phyloP scores from a whole-genome alignment of 208 protist genomes.

The Trypanosoma mega region DNA sequence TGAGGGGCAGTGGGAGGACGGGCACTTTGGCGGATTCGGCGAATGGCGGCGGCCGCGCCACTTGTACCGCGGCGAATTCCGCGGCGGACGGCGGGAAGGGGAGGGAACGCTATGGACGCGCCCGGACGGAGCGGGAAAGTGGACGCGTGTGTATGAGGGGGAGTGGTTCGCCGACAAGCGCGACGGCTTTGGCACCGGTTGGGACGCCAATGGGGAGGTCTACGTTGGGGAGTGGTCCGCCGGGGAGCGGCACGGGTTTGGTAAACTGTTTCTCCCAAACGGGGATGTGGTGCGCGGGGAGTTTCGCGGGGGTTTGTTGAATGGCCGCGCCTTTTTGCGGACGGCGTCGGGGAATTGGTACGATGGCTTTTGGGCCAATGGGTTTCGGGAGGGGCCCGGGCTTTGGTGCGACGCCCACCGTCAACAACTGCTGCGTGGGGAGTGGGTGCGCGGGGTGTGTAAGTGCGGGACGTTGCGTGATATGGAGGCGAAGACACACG shows the following conservation, averaged over 20 bases:
- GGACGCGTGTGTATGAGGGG: constrained; percentile 81
- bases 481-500: constrained; percentile 61
- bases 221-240: constrained; percentile 82
- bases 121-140: constrained; percentile 42
- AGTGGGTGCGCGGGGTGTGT: constrained; percentile 82
- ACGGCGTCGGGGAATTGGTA: constrained; percentile 78
- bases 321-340: constrained; percentile 81
- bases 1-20: constrained; percentile 87
- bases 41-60: constrained; percentile 71
- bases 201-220: constrained; percentile 80
- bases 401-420: constrained; percentile 80
- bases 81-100: constrained; percentile 67
- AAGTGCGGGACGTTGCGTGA: constrained; percentile 80
- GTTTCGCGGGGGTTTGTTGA: constrained; percentile 56
- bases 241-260: constrained; percentile 67
- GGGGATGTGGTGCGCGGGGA: constrained; percentile 82
- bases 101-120: constrained; percentile 85
- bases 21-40: constrained; percentile 81
- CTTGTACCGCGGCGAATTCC: constrained; percentile 87
- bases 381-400: constrained; percentile 83
- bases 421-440: constrained; percentile 73
- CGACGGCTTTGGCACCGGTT: constrained; percentile 83
- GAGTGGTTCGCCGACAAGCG: constrained; percentile 82
- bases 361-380: constrained; percentile 80
- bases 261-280: constrained; percentile 79